Evolutionary conservation across 2,329 filamentous ascomycete genomes (phyloP).

Genomic region (Rugonectria rugulosa): DNA sequence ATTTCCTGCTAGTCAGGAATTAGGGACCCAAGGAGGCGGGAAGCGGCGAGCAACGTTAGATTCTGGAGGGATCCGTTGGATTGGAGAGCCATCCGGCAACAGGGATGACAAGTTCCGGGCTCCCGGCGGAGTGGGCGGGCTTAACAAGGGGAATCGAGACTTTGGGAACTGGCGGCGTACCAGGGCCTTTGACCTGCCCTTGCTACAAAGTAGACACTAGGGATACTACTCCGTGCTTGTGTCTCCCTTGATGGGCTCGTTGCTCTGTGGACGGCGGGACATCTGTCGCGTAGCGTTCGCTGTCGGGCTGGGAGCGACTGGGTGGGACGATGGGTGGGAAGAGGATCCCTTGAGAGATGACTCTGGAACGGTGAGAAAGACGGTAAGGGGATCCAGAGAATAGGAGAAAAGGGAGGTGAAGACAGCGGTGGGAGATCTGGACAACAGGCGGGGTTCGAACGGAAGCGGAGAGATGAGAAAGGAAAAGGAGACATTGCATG

Average conservation of each 20-base stretch:
- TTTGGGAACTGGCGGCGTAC: constrained; percentile 24
- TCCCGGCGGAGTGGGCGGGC: constrained; percentile 16
- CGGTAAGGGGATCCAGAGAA: constrained; percentile 7
- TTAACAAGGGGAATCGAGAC: constrained; percentile 22
- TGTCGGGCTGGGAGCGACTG: constrained; percentile 6
- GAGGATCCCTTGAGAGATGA: constrained; percentile 6
- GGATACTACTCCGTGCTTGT: no score
- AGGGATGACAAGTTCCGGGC: constrained; percentile 12
- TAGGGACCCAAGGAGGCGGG: constrained; percentile 13
- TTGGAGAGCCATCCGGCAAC: constrained; percentile 8
- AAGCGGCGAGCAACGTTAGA: constrained; percentile 18
- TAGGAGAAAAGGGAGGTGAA: background rate
- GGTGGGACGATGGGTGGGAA: constrained; percentile 15
- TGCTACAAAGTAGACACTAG: constrained; percentile 33
- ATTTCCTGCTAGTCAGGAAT: background rate
- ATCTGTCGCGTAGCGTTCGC: constrained; percentile 7
- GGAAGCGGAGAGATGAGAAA: background rate
- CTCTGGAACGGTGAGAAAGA: background rate
- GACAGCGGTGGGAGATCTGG: background rate
- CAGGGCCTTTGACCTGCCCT: constrained; percentile 17
- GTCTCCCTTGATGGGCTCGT: constrained; percentile 24
- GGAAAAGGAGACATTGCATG: background rate
- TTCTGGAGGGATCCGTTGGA: constrained; percentile 3
- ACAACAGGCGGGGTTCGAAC: background rate
- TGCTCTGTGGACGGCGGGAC: background rate